Conservation (phyloP, 345 rosid genomes). For the Hibiscus trionum region DNA sequence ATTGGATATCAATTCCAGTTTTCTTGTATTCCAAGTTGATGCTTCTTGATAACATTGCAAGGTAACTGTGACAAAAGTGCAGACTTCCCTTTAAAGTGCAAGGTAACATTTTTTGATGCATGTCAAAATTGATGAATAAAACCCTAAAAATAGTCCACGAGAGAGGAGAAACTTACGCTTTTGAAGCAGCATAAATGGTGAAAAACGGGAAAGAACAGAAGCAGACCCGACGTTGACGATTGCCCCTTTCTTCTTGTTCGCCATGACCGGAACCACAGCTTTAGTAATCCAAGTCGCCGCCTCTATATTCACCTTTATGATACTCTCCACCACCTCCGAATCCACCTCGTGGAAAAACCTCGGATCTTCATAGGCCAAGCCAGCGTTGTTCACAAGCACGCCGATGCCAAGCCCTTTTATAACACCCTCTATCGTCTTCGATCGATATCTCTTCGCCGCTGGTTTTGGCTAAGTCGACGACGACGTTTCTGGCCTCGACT, state of each 20-base stretch:
- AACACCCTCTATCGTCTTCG: background rate
- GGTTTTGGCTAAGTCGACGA: conserved; percentile 21
- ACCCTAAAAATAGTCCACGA: background rate
- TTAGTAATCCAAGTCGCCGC: conserved; percentile 30
- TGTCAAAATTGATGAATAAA: background rate
- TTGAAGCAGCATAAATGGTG: conserved; percentile 32
- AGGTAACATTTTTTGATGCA: no score
- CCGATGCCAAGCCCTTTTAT: conserved; percentile 40
- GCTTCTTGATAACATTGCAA: conserved; percentile 36
- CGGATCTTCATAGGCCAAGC: conserved; percentile 22
- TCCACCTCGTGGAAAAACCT: conserved; percentile 39
- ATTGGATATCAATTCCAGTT: conserved; percentile 38
- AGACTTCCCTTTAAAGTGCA: no score
- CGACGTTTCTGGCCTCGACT: conserved; percentile 15
- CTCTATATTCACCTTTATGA: conserved; percentile 34
- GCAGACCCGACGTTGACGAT: conserved; percentile 43
- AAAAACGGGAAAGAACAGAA: conserved; percentile 28
- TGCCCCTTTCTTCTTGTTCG: conserved; percentile 42
- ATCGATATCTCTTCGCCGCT: conserved; percentile 24
- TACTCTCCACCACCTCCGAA: conserved; percentile 21
- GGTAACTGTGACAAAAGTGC: conserved; percentile 22
- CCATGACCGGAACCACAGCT: conserved; percentile 34
- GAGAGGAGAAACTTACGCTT: conserved; percentile 36
- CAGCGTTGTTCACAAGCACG: conserved; percentile 32
- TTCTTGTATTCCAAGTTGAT: conserved; percentile 32